Base-by-base conservation (phyloP, 202 grass and related monocot genomes). In the Alloteropsis angusta region DNA sequence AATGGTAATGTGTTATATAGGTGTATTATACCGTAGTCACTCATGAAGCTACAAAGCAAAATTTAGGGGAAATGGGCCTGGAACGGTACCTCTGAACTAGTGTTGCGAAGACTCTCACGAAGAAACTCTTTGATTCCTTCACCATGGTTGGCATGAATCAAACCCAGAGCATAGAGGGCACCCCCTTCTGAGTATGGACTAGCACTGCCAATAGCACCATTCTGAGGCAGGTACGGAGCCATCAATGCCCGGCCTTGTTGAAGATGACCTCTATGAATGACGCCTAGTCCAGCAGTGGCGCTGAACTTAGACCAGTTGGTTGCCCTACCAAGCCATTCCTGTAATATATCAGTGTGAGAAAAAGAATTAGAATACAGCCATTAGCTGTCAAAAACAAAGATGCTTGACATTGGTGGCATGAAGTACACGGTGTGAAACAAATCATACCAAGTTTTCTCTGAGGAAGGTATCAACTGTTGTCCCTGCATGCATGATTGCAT, bases 221-320 rank as follows among this genome's bases (percentile, higher is more conserved):
- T 93, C 58, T 91, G 86, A 73, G 96, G 96, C 62, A 99, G 73
- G 84, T 99, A 99, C 28, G 96, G 96, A 72, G 92, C 96, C 96
- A 99, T 99, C 43, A 99, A 84, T 85, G 96, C 89, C 13, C 92
- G 90, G 19, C 96, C 96, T 87, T 99, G 96, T 59, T 93, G 96
- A 75, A 99, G 87, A 78, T 99, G 96, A 23, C 96, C 96, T 82
- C 87, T 89, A 87, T 99, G 96, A 84, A 99, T 96, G 78, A 99
- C 96, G 5, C 96, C 96, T 77, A 99, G 72, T 36, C 96, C 96
- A 76, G 96, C 96, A 11, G 96, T 96, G 55, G 96, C 96, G 34
- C 90, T 96, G 78, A 99, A 99, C 62, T 99, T 99, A 56, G 96
- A 88, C 96, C 96, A 99, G 72, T 99, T 99, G 43, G 96, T 99